Conservation (phyloP, 495 filamentous ascomycete species). For the Clohesyomyces aquaticus region DNA sequence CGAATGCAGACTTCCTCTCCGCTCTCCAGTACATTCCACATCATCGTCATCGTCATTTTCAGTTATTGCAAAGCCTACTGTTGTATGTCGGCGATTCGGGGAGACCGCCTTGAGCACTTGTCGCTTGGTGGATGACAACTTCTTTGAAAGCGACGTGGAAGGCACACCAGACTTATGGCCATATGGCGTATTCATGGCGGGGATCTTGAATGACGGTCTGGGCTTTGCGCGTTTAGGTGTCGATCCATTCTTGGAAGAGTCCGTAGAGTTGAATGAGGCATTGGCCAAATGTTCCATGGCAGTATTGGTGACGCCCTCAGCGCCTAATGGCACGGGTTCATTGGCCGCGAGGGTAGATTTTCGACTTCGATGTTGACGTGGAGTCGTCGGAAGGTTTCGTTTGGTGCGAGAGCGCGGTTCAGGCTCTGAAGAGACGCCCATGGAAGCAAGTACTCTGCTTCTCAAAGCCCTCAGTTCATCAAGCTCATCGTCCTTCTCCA, state of each 20-base stretch:
- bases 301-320: constrained; percentile 14
- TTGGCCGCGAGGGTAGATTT: constrained; percentile 14
- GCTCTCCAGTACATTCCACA: not conserved
- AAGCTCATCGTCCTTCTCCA: constrained; percentile 46
- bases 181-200: constrained; percentile 15
- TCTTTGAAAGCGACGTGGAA: not conserved
- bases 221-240: constrained; percentile 45
- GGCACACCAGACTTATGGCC: constrained; percentile 1
- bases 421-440: constrained; percentile 6
- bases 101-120: constrained; percentile 23
- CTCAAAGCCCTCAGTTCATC: constrained; percentile 42
- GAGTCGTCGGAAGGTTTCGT: not conserved
- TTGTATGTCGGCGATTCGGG: constrained; percentile 35
- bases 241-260: constrained; percentile 40
- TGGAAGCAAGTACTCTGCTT: constrained; percentile 8
- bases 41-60: constrained; percentile 14
- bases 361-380: constrained; percentile 20
- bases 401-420: not conserved
- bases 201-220: constrained; percentile 30
- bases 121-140: constrained; percentile 20
- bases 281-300: constrained; percentile 24
- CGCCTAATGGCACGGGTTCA: not conserved
- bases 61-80: constrained; percentile 20
- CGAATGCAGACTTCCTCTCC: constrained; percentile 15
- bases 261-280: constrained; percentile 40